A percentile compares a stretch with the other conserved stretches of the same genome.
Conservation (phyloP, 1,139 yeast genomes). For the Debaryomycetaceae sp. region DNA sequence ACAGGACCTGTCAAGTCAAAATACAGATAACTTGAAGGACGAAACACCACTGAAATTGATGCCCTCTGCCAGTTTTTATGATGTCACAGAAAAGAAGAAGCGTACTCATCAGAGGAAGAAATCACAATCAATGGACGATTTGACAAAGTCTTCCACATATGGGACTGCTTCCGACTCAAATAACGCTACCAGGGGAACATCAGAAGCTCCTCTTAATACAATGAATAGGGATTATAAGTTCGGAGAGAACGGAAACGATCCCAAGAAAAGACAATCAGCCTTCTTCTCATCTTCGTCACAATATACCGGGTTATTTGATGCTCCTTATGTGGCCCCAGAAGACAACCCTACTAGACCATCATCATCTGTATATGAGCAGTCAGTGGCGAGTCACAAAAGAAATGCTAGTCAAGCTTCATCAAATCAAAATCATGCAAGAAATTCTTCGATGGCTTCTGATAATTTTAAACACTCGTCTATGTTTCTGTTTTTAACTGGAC, state of each 20-base stretch:
- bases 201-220: conserved; percentile 6
- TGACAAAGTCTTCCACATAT: conserved; percentile 9
- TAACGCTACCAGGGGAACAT: background rate
- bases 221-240: conserved; percentile 16
- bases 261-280: conserved; percentile 4
- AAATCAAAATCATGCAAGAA: conserved; percentile 24
- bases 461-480: conserved; percentile 46
- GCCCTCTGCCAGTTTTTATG: conserved; percentile 15
- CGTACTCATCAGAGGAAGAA: conserved; percentile 40
- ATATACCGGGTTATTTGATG: conserved; percentile 4
- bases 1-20: background rate
- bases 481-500: conserved; percentile 40
- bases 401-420: conserved; percentile 21
- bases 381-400: conserved; percentile 20
- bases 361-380: conserved; percentile 42
- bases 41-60: conserved; percentile 7
- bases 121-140: conserved; percentile 54
- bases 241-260: conserved; percentile 14
- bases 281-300: conserved; percentile 7
- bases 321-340: conserved; percentile 1
- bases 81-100: background rate
- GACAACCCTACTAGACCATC: conserved; percentile 31
- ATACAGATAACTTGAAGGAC: background rate
- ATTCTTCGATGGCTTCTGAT: conserved; percentile 26
- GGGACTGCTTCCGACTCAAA: background rate